Conservation (phyloP, 2,329 filamentous ascomycete genomes). For the Hymenoscyphus fraxineus region DNA sequence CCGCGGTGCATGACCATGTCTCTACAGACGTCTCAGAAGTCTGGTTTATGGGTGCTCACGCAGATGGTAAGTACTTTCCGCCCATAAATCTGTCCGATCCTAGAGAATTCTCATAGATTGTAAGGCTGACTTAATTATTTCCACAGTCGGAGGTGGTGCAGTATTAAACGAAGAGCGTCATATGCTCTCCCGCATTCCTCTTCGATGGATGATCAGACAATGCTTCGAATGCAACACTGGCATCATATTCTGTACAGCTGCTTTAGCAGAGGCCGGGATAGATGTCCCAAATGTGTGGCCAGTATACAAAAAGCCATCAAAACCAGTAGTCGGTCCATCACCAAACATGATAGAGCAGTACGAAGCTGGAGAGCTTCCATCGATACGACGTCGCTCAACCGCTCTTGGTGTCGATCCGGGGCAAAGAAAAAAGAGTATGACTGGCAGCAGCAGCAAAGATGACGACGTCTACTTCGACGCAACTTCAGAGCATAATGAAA, state of each 20-base stretch:
- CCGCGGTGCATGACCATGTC: slow-evolving; percentile 16
- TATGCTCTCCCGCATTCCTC: slow-evolving; percentile 42
- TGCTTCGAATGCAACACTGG: slow-evolving; percentile 45
- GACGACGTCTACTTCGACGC: slow-evolving; percentile 12
- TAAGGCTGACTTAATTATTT: too few relatives aligned
- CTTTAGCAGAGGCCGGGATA: slow-evolving; percentile 40
- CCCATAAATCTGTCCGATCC: too few relatives aligned
- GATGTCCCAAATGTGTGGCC: slow-evolving; percentile 43
- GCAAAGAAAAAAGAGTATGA: background rate
- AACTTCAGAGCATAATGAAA: slow-evolving; percentile 23
- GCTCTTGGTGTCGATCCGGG: slow-evolving; percentile 27
- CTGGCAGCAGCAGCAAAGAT: background rate
- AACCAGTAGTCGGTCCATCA: slow-evolving; percentile 36
- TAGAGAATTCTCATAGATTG: too few relatives aligned
- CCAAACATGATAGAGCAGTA: slow-evolving; percentile 38
- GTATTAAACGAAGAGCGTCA: slow-evolving; percentile 40
- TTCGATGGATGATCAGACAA: slow-evolving; percentile 47
- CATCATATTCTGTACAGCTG: slow-evolving; percentile 40
- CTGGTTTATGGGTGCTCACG: slow-evolving; percentile 43
- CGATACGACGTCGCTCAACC: slow-evolving; percentile 33
- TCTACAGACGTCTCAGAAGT: slow-evolving; percentile 44
- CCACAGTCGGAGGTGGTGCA: slow-evolving; percentile 41
- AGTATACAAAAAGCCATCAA: slow-evolving; percentile 33
- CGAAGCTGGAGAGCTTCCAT: slow-evolving; percentile 33
- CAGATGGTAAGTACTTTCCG: slow-evolving; percentile 28